Evolutionary conservation across 179 eudicot genomes (phyloP).

Genomic region (Sideroxylon spinosum): DNA sequence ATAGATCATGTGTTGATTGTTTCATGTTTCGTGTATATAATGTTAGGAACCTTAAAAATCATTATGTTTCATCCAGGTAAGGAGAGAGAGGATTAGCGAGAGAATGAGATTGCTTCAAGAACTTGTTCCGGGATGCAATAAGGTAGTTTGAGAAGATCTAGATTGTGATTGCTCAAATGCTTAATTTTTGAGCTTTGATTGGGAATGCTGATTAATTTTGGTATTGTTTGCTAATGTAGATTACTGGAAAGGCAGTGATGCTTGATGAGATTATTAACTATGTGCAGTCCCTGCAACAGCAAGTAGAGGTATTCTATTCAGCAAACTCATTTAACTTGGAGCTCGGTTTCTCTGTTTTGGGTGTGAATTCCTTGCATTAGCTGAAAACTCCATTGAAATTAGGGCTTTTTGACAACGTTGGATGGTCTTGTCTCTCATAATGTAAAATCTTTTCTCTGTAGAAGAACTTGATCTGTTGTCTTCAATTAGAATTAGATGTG

Average conservation of each 20-base stretch:
- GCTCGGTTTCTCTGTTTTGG: neutral
- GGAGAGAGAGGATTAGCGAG: slow-evolving; percentile 95
- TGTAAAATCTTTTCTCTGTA: too few species aligned
- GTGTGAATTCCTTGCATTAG: neutral
- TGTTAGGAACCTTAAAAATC: neutral
- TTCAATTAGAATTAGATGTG: neutral
- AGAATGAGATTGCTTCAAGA: slow-evolving; percentile 98
- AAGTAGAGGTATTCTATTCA: slow-evolving; percentile 70
- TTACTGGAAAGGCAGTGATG: slow-evolving; percentile 96
- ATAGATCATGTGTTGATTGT: too few species aligned
- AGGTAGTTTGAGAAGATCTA: slow-evolving; percentile 41
- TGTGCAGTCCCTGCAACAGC: slow-evolving; percentile 96
- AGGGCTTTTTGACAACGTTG: slow-evolving; percentile 5
- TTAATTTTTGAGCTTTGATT: slow-evolving; percentile 8
- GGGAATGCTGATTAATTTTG: neutral
- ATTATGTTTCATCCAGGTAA: slow-evolving; percentile 42
- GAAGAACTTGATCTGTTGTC: neutral
- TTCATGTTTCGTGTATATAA: neutral
- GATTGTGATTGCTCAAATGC: neutral
- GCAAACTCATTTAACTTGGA: neutral
- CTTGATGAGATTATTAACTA: slow-evolving; percentile 98
- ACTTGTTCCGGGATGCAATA: slow-evolving; percentile 95
- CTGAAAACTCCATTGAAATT: neutral
- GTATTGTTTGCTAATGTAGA: slow-evolving; percentile 22
- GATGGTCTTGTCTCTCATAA: neutral